Conservation (phyloP, 805 yeast species). For the Lachancea waltii region DNA sequence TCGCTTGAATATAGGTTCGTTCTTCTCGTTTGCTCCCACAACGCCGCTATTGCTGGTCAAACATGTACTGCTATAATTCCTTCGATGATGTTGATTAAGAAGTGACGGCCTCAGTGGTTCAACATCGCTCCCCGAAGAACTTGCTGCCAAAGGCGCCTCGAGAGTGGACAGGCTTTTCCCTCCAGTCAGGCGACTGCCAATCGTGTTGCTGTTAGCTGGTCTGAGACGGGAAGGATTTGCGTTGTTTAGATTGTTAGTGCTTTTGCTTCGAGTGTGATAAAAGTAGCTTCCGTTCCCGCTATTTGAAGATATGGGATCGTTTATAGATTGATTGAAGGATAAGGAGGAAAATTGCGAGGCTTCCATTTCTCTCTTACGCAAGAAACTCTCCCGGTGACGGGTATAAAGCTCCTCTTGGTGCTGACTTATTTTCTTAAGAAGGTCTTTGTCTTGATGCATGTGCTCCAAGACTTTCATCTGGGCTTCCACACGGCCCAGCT, state of each 20-base stretch:
- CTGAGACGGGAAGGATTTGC: conserved; percentile 5
- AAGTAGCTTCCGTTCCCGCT: conserved; percentile 9
- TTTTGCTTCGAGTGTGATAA: conserved; percentile 32
- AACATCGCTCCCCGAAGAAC: conserved; percentile 9
- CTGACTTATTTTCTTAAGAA: conserved; percentile 20
- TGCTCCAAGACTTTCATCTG: conserved; percentile 48
- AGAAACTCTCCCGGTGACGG: conserved; percentile 1
- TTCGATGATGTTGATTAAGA: conserved; percentile 28
- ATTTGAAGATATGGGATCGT: conserved; percentile 13
- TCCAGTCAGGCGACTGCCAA: conserved; percentile 17
- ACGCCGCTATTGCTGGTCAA: conserved; percentile 44
- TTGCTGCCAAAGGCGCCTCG: neutral
- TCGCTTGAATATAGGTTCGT: conserved; percentile 52
- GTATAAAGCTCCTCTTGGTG: conserved; percentile 12
- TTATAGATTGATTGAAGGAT: neutral
- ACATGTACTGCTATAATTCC: conserved; percentile 34
- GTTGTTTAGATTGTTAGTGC: conserved; percentile 18
- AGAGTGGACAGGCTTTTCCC: conserved; percentile 12
- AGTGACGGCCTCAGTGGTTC: conserved; percentile 20
- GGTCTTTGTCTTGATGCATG: conserved; percentile 32
- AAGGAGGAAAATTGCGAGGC: conserved; percentile 15
- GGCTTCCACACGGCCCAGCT: conserved; percentile 51
- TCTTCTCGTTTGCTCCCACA: conserved; percentile 33
- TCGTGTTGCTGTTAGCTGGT: conserved; percentile 19
- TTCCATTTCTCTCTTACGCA: conserved; percentile 19